Conservation (phyloP, 495 filamentous ascomycete species). For the Aspergillus cristatus region DNA sequence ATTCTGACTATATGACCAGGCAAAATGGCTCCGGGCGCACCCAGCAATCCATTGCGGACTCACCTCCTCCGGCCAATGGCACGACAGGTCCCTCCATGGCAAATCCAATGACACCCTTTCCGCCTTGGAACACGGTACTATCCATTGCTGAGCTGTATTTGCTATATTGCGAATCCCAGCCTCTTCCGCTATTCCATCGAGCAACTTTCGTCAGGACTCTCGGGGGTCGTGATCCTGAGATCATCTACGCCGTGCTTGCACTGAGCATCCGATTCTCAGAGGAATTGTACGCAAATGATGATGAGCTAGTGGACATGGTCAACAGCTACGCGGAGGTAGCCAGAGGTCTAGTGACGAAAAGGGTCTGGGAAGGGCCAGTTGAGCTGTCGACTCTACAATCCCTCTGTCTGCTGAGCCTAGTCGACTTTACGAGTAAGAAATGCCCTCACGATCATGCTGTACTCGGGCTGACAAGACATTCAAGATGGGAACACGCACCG, state of each 20-base stretch:
- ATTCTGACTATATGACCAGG: conserved; percentile 1
- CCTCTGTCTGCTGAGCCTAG: conserved; percentile 35
- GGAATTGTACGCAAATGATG: conserved; percentile 6
- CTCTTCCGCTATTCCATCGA: conserved; percentile 34
- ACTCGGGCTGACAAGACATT: too few relatives aligned
- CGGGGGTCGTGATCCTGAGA: conserved; percentile 26
- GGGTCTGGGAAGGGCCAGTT: conserved; percentile 34
- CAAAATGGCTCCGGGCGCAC: conserved; percentile 7
- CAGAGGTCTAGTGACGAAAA: conserved; percentile 30
- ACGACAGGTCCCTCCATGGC: conserved; percentile 3
- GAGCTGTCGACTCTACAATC: conserved; percentile 41
- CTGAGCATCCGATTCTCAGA: conserved; percentile 28
- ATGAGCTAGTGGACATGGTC: conserved; percentile 10
- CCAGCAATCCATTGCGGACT: conserved; percentile 1
- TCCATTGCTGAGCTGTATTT: conserved; percentile 32
- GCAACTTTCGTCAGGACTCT: conserved; percentile 28
- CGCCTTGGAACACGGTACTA: conserved; percentile 32
- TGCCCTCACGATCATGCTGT: too few relatives aligned
- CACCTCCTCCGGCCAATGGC: conserved; percentile 2
- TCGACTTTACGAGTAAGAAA: conserved; percentile 37
- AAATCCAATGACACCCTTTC: conserved; percentile 14
- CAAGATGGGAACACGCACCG: conserved; percentile 40
- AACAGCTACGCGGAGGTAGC: conserved; percentile 36
- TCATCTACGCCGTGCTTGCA: conserved; percentile 34
- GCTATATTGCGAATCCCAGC: conserved; percentile 38